Percentiles rank a stretch among this genome's conserved stretches.
Conservation (phyloP, 345 rosid genomes). For the Brassica rapa region DNA sequence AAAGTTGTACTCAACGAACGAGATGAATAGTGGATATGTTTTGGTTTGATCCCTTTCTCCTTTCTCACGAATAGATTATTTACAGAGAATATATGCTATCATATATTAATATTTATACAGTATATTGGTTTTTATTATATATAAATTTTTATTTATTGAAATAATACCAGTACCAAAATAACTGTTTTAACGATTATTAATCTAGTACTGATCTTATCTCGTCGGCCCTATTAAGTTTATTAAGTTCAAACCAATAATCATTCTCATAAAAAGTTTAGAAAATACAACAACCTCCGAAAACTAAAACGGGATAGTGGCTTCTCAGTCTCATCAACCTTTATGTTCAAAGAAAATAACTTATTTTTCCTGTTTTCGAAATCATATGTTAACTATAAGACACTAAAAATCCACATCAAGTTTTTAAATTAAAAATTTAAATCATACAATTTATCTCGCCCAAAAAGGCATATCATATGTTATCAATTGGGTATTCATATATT, state of each 20-base stretch:
- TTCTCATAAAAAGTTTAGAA: neutral
- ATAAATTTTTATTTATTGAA: neutral
- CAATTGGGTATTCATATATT: neutral
- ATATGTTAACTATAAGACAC: no score
- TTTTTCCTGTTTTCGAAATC: neutral
- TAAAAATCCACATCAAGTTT: neutral
- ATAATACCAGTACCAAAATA: neutral
- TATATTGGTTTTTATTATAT: neutral
- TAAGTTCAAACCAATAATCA: slow-evolving; percentile 22
- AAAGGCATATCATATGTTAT: neutral
- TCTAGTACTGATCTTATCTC: neutral
- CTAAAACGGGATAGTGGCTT: slow-evolving; percentile 21
- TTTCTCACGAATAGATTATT: neutral
- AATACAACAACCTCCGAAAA: neutral
- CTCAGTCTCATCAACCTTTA: slow-evolving; percentile 15
- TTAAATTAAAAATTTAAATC: neutral
- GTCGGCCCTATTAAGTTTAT: neutral
- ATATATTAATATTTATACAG: no score
- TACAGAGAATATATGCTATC: neutral
- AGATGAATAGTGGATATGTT: neutral
- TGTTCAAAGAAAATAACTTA: neutral
- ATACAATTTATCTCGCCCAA: neutral
- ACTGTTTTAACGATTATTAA: neutral
- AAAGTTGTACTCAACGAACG: neutral
- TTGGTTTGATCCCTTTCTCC: neutral